Conservation (phyloP, 2,329 filamentous ascomycete genomes). For the Aspergillus thermomutatus region DNA sequence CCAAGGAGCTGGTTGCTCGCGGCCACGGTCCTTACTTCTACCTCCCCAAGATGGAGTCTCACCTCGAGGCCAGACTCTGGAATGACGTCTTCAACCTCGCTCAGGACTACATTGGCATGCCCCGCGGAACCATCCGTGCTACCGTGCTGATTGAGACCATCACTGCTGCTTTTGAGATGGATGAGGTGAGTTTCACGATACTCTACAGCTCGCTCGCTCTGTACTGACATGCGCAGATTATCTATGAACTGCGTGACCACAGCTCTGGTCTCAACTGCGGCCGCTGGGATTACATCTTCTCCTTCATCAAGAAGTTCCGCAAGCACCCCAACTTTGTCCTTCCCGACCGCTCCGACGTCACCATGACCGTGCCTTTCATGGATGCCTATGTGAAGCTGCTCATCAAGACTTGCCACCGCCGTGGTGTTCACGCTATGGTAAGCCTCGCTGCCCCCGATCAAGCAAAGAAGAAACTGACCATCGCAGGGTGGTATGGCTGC, state of each 20-base stretch:
- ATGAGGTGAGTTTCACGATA: constrained; percentile 54
- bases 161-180: constrained; percentile 97
- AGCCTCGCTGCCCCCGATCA: constrained; percentile 1
- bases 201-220: not conserved
- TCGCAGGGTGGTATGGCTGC: constrained; percentile 82
- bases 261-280: constrained; percentile 96
- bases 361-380: constrained; percentile 99
- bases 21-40: constrained; percentile 96
- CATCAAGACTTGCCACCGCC: constrained; percentile 96
- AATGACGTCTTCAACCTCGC: constrained; percentile 96
- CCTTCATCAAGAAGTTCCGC: constrained; percentile 98
- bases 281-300: constrained; percentile 99
- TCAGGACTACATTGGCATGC: constrained; percentile 89
- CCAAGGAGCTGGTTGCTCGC: constrained; percentile 76
- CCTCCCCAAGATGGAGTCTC: constrained; percentile 96
- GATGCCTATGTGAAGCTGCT: constrained; percentile 93
- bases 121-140: constrained; percentile 85
- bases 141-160: constrained; percentile 99
- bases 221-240: constrained; percentile 57
- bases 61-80: constrained; percentile 95
- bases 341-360: constrained; percentile 84
- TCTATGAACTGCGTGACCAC: constrained; percentile 97
- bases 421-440: constrained; percentile 95
- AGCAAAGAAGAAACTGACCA: not conserved
- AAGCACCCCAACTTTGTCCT: constrained; percentile 90